Conservation (phyloP, 2,329 filamentous ascomycete genomes). For the Phyllachora maydis region DNA sequence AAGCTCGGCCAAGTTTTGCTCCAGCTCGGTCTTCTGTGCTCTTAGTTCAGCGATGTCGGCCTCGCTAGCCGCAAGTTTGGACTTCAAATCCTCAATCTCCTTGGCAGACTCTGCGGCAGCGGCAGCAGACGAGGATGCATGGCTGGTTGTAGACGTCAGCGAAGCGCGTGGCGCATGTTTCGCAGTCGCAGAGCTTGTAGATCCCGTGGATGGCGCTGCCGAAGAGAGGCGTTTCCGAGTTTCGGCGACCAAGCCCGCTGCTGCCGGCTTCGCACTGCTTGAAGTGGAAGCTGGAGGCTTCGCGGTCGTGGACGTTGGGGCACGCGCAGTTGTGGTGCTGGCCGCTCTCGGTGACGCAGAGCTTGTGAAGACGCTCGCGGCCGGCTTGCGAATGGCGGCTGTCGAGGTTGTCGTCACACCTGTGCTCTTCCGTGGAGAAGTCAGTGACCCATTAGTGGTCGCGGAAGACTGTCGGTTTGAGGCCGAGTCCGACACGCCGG, state of each 20-base stretch:
- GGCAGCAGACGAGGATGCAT: constrained; percentile 9
- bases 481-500: constrained; percentile 8
- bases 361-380: constrained; percentile 10
- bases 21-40: constrained; percentile 30
- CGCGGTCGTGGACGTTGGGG: constrained; percentile 11
- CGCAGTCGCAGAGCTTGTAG: constrained; percentile 12
- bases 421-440: constrained; percentile 5
- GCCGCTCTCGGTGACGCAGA: constrained; percentile 13
- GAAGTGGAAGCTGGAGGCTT: constrained; percentile 11
- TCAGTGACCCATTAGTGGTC: constrained; percentile 7
- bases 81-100: constrained; percentile 38
- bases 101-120: constrained; percentile 23
- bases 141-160: constrained; percentile 7
- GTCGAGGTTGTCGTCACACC: constrained; percentile 10
- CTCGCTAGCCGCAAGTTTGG: constrained; percentile 36
- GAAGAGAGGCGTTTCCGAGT: constrained; percentile 37
- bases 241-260: constrained; percentile 19
- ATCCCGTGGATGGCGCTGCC: constrained; percentile 16
- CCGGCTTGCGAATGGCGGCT: constrained; percentile 14
- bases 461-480: constrained; percentile 11
- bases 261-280: constrained; percentile 9
- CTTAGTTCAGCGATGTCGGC: constrained; percentile 34
- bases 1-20: constrained; percentile 33
- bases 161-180: constrained; percentile 21
- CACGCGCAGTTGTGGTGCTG: constrained; percentile 8